Conservation (phyloP, 2,329 filamentous ascomycete species). For the Berkeleyomyces rouxiae region DNA sequence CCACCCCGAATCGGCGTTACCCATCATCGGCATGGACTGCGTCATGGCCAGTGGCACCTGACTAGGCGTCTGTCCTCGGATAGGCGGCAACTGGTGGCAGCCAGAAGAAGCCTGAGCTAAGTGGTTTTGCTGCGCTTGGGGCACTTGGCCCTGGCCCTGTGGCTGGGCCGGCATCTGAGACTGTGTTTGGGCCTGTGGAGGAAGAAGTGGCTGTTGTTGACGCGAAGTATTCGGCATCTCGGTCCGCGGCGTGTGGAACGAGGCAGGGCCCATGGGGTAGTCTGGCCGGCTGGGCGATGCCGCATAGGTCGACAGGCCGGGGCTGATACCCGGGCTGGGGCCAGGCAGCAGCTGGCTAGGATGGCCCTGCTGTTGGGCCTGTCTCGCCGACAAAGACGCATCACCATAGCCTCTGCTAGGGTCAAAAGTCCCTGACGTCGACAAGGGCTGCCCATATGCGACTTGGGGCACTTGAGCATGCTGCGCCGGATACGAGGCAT, state of each 20-base stretch:
- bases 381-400: constrained; percentile 22
- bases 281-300: constrained; percentile 29
- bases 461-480: constrained; percentile 17
- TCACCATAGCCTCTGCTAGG: constrained; percentile 25
- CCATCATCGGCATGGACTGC: constrained; percentile 9
- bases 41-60: background rate
- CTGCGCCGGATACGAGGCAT: constrained; percentile 19
- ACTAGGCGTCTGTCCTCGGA: constrained; percentile 22
- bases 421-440: constrained; percentile 33
- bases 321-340: constrained; percentile 27
- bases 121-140: constrained; percentile 6
- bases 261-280: constrained; percentile 27
- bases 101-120: constrained; percentile 14
- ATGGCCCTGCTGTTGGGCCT: constrained; percentile 16
- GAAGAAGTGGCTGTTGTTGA: constrained; percentile 14
- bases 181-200: constrained; percentile 14
- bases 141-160: constrained; percentile 5
- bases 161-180: constrained; percentile 12
- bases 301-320: constrained; percentile 29
- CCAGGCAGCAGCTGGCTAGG: constrained; percentile 21
- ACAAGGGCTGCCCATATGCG: constrained; percentile 28
- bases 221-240: constrained; percentile 23
- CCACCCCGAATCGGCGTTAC: constrained; percentile 18
- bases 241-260: constrained; percentile 37
- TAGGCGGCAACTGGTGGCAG: constrained; percentile 29